Conservation (phyloP, 1,284 basidiomycete species). For the Ceratobasidium sp. region DNA sequence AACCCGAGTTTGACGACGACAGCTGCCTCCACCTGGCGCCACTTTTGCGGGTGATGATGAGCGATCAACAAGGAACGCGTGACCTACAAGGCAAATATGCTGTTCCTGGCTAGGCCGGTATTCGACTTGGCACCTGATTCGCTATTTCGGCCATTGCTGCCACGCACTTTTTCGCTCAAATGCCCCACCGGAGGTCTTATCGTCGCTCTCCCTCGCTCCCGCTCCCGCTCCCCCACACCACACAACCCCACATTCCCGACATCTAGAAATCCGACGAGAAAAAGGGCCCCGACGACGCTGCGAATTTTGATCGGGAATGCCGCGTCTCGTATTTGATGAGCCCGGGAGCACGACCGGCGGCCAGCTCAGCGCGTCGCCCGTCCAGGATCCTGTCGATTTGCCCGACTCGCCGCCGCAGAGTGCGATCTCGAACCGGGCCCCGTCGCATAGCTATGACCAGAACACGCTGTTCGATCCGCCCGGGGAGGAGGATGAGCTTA, state of each 20-base stretch:
- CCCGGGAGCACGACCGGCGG: no score
- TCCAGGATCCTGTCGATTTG: constrained; percentile 18
- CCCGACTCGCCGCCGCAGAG: constrained; percentile 19
- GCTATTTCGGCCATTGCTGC: constrained; percentile 41
- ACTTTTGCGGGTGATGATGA: constrained; percentile 2
- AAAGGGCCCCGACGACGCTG: no score
- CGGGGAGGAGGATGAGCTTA: constrained; percentile 38
- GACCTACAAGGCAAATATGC: constrained; percentile 22
- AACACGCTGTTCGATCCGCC: constrained; percentile 16
- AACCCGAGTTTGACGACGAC: no score
- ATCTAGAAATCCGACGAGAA: background rate
- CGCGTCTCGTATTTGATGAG: constrained; percentile 13
- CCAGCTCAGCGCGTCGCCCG: constrained; percentile 27
- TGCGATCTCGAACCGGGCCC: background rate
- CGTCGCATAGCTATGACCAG: background rate
- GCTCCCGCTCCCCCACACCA: background rate
- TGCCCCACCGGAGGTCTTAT: constrained; percentile 14
- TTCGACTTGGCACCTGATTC: constrained; percentile 40
- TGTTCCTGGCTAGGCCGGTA: constrained; percentile 37
- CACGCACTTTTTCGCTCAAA: constrained; percentile 11
- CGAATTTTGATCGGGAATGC: constrained; percentile 17
- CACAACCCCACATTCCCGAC: background rate
- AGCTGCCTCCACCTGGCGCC: background rate
- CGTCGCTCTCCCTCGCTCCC: background rate
- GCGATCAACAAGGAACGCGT: constrained; percentile 24